Conservation (phyloP, 129 eudicot species). For the Flaveria ramosissima region DNA sequence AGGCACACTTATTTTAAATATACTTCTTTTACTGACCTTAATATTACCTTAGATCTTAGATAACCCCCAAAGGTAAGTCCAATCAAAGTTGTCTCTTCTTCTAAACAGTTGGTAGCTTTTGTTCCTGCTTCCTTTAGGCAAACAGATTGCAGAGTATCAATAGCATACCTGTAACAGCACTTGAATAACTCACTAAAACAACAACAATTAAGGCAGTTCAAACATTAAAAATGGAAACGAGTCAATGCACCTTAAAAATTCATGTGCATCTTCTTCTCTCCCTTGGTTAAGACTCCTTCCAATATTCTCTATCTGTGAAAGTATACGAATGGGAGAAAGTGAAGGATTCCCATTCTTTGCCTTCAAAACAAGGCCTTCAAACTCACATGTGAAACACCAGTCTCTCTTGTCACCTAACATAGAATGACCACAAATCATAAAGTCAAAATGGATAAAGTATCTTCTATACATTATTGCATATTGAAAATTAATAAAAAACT, state of each 20-base stretch:
- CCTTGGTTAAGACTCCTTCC: conserved; percentile 81
- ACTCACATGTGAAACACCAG: conserved; percentile 92
- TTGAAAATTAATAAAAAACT: conserved; percentile 27
- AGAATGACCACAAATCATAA: conserved; percentile 9
- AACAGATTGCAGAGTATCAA: conserved; percentile 77
- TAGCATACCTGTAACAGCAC: conserved; percentile 62
- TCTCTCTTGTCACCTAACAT: conserved; percentile 65
- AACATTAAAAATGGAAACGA: not conserved
- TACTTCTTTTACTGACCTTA: not conserved
- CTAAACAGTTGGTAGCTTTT: conserved; percentile 44
- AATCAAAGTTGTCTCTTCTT: conserved; percentile 82
- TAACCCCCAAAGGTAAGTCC: conserved; percentile 97
- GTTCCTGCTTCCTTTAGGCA: conserved; percentile 70
- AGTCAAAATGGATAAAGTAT: not conserved
- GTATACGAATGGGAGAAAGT: conserved; percentile 62
- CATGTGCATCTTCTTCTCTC: conserved; percentile 95
- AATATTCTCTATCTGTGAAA: conserved; percentile 62
- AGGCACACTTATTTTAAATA: not conserved
- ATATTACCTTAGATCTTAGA: conserved; percentile 78
- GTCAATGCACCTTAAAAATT: conserved; percentile 62
- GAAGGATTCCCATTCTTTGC: conserved; percentile 59
- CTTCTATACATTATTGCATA: not conserved
- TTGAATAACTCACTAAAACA: not conserved
- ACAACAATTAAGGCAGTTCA: not conserved
- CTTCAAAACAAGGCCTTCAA: conserved; percentile 63